phyloP scores from a whole-genome alignment of 169 alveolate species.

The Plasmodium vivax region DNA sequence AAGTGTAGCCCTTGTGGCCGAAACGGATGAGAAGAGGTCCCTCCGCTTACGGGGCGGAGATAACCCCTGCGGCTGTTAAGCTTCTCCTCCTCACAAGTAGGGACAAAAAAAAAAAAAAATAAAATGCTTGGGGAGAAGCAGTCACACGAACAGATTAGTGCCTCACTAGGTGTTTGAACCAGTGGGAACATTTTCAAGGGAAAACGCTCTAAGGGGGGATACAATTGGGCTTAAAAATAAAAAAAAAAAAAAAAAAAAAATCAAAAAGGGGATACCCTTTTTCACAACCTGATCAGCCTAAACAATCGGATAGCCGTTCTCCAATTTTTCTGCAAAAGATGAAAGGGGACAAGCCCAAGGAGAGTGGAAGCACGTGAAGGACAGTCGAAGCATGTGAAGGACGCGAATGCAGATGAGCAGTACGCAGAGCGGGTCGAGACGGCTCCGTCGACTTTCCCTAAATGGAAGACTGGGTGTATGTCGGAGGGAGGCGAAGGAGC shows the following conservation, averaged over 20 bases:
- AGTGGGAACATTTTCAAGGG: background rate
- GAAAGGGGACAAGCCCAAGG: background rate
- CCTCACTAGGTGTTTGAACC: background rate
- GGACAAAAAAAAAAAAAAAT: too few species aligned
- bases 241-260: too few species aligned
- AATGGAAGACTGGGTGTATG: constrained; percentile 56
- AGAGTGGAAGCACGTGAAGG: background rate
- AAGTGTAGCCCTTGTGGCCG: background rate
- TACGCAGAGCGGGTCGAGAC: background rate
- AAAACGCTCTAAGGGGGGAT: background rate
- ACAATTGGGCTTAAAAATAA: background rate
- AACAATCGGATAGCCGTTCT: background rate
- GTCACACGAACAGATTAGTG: background rate
- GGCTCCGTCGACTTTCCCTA: background rate
- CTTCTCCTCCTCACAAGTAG: background rate
- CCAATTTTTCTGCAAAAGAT: background rate
- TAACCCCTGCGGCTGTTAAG: background rate
- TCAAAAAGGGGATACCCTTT: background rate
- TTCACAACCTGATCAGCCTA: background rate
- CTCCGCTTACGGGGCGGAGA: background rate
- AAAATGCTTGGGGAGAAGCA: background rate
- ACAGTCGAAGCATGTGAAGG: background rate
- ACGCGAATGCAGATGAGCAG: background rate
- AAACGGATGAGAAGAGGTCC: background rate
- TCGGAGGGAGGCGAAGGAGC: background rate